A percentile compares a stretch with the other conserved stretches of the same genome.
Conservation (phyloP, 208 protist genomes). For the Crithidia mellificae region DNA sequence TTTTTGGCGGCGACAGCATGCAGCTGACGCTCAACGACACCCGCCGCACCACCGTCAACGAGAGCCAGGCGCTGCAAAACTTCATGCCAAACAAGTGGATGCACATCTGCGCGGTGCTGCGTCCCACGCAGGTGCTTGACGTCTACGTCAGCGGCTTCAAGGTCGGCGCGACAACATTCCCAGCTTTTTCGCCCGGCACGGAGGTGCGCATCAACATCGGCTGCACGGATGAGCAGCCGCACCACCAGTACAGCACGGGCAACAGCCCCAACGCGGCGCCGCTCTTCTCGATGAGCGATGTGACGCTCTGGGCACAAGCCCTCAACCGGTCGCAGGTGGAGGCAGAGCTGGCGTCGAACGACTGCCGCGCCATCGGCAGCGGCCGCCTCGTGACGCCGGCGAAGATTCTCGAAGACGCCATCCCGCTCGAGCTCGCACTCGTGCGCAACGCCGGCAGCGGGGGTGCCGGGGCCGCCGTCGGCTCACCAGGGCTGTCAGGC, state of each 20-base stretch:
- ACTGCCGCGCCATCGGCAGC: conserved; percentile 10
- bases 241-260: conserved; percentile 29
- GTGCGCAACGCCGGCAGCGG: background rate
- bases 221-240: conserved; percentile 25
- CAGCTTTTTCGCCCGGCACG: conserved; percentile 47
- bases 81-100: conserved; percentile 62
- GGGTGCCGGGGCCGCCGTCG: background rate
- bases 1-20: conserved; percentile 65
- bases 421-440: conserved; percentile 49
- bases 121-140: conserved; percentile 44
- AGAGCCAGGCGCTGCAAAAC: conserved; percentile 64
- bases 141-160: conserved; percentile 75
- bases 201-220: conserved; percentile 70
- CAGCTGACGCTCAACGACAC: conserved; percentile 51
- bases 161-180: conserved; percentile 53
- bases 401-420: conserved; percentile 57
- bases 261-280: conserved; percentile 30
- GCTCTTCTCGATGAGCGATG: conserved; percentile 70
- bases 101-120: conserved; percentile 63
- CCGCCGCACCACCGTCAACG: conserved; percentile 61
- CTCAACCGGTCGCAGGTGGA: conserved; percentile 72
- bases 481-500: background rate
- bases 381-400: conserved; percentile 2
- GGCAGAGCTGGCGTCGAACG: conserved; percentile 48
- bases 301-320: conserved; percentile 74